Percentiles rank a stretch among this genome's conserved stretches.
phyloP scores from a whole-genome alignment of 2,329 filamentous ascomycete species.

The Neofusicoccum sp. region DNA sequence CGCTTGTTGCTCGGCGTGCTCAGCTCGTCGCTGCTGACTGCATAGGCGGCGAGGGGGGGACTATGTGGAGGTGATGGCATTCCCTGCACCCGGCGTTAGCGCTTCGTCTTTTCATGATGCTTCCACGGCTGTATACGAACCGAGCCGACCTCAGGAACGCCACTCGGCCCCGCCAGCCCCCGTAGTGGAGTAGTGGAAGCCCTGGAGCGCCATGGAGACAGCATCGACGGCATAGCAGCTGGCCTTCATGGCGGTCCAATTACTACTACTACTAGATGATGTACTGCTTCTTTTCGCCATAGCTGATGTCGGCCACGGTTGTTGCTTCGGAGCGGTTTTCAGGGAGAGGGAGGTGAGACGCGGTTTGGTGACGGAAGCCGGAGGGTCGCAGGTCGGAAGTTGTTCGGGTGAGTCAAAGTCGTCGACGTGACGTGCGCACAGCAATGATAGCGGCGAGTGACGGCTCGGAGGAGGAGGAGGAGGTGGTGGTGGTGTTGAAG shows the following conservation, averaged over 20 bases:
- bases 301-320: slow-evolving; percentile 54
- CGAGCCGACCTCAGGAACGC: slow-evolving; percentile 50
- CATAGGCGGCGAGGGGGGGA: slow-evolving; percentile 81
- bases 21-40: slow-evolving; percentile 65
- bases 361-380: background rate
- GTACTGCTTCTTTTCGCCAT: slow-evolving; percentile 72
- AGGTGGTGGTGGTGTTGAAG: background rate
- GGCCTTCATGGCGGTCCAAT: slow-evolving; percentile 75
- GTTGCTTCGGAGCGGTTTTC: slow-evolving; percentile 25
- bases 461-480: background rate
- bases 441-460: background rate
- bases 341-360: background rate
- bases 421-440: background rate
- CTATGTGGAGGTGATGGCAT: slow-evolving; percentile 83
- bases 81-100: slow-evolving; percentile 57
- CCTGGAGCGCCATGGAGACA: slow-evolving; percentile 69
- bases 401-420: background rate
- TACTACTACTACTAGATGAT: slow-evolving; percentile 74
- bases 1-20: slow-evolving; percentile 34
- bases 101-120: background rate
- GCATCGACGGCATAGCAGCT: slow-evolving; percentile 85
- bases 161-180: slow-evolving; percentile 66
- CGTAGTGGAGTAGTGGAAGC: slow-evolving; percentile 96
- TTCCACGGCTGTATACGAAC: slow-evolving; percentile 31
- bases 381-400: background rate